phyloP scores from a whole-genome alignment of 2,329 filamentous ascomycete species.

The Septoria linicola region DNA sequence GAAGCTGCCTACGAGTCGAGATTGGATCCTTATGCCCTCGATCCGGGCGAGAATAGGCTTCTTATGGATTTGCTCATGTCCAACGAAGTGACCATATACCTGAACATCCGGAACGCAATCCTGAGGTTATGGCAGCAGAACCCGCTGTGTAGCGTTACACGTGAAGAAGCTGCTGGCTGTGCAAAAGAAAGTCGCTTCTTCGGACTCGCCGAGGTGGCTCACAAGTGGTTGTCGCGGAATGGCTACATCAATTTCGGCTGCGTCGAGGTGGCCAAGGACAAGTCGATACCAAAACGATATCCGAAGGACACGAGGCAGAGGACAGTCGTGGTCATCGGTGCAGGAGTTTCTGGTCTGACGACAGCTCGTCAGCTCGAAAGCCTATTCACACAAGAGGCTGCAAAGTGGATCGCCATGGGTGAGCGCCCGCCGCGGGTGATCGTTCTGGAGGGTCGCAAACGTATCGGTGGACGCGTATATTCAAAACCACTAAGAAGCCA shows the following conservation, averaged over 20 bases:
- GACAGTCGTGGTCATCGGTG: constrained; percentile 83
- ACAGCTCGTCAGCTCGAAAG: constrained; percentile 88
- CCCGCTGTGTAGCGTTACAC: constrained; percentile 75
- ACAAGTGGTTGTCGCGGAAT: constrained; percentile 85
- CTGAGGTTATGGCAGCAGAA: constrained; percentile 86
- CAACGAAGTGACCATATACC: constrained; percentile 87
- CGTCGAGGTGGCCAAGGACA: constrained; percentile 61
- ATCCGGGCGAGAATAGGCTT: constrained; percentile 78
- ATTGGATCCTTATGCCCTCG: constrained; percentile 83
- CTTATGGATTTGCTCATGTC: constrained; percentile 80
- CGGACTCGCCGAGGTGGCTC: constrained; percentile 80
- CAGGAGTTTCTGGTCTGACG: constrained; percentile 89
- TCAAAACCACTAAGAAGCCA: constrained; percentile 70
- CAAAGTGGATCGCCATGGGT: constrained; percentile 62
- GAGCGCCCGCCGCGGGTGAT: constrained; percentile 73
- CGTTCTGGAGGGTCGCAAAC: constrained; percentile 79
- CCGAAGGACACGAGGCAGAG: constrained; percentile 56
- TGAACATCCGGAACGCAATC: constrained; percentile 95
- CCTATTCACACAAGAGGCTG: constrained; percentile 77
- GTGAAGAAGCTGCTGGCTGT: constrained; percentile 86
- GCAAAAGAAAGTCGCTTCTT: constrained; percentile 86
- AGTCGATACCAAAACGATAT: constrained; percentile 33
- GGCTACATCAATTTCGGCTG: constrained; percentile 98
- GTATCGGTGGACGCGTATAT: constrained; percentile 90
- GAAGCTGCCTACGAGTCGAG: constrained; percentile 85